Evolutionary conservation across 768 basidiomycete genomes (phyloP), one percentile per base, ranked within the genome.

Genomic region (Suillus occidentalis): DNA sequence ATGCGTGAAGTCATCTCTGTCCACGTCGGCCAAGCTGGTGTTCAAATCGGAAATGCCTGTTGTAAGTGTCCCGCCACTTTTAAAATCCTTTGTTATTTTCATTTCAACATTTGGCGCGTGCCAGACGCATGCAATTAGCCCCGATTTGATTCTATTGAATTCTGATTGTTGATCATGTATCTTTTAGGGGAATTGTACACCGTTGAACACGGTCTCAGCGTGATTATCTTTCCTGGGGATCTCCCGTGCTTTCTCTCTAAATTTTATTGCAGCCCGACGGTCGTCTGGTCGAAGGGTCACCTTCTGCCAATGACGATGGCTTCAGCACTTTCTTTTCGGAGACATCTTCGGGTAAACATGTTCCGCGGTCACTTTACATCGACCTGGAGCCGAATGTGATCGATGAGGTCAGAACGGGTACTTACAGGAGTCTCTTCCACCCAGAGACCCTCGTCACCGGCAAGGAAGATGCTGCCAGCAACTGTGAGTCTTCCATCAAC

Each of bases 261-360:
- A 31, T 16, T 13, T 65, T n/a, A 36, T 42, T 69, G 20, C 72
- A 98, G 97, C 94, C 96, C 69, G 97, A 98, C 77, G 97, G 97
- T 76, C 94, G 96, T 73, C 84, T 97, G 68, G 80, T 86, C 65
- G 91, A 93, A 71, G 86, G 85, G 64, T 89, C 93, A 14, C 87
- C 89, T 50, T 89, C 90, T 61, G 80, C 83, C 65, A 87, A 86
- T 71, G 91, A 95, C 71, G 90, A 87, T 80, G 97, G 97, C 73
- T 99, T 99, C 87, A 93, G 90, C 78, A 99, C 97, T 68, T 99
- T 99, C 86, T 99, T 99, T 84, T 97, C 95, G 43, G 97, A 99
- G 85, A 99, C 97, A 5, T 87, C 89, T 39, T 89, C 94, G 62
- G 97, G 96, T 67, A 97, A 97, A 83, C 92, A 97, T 79, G 97